Conservation (phyloP, 805 yeast genomes). For the Cyberlindnera galapagoensis region DNA sequence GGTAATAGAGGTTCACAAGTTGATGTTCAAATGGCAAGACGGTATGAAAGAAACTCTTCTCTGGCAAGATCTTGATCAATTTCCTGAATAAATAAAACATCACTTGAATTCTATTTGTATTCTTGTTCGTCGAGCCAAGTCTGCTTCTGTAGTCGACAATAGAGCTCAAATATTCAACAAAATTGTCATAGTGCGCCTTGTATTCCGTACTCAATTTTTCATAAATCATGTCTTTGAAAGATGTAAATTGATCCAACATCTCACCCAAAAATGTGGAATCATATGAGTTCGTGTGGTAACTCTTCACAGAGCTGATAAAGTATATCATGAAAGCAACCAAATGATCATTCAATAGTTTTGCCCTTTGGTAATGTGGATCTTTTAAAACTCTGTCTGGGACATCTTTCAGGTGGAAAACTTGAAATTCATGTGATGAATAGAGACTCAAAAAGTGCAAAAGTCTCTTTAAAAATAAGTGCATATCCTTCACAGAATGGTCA, state of each 20-base stretch:
- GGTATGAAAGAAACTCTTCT: slow-evolving; percentile 8
- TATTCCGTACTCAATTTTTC: slow-evolving; percentile 9
- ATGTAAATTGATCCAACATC: slow-evolving; percentile 19
- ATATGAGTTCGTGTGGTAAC: slow-evolving; percentile 28
- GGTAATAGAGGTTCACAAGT: slow-evolving; percentile 27
- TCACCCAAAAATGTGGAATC: slow-evolving; percentile 24
- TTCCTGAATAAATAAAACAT: slow-evolving; percentile 22
- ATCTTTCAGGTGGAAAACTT: slow-evolving; percentile 12
- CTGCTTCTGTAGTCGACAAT: slow-evolving; percentile 15
- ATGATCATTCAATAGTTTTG: slow-evolving; percentile 15
- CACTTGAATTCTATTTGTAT: slow-evolving; percentile 20
- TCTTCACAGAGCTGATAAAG: slow-evolving; percentile 27
- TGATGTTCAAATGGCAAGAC: slow-evolving; percentile 12
- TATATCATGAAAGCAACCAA: slow-evolving; percentile 20
- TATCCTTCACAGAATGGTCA: slow-evolving; percentile 18
- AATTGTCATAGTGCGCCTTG: slow-evolving; percentile 12
- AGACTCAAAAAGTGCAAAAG: slow-evolving; percentile 17
- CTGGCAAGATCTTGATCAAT: slow-evolving; percentile 18
- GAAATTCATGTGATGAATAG: slow-evolving; percentile 18
- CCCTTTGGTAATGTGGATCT: slow-evolving; percentile 13
- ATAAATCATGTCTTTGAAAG: slow-evolving; percentile 14
- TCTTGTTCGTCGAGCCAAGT: slow-evolving; percentile 2
- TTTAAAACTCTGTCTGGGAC: slow-evolving; percentile 7
- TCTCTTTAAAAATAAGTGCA: slow-evolving; percentile 16
- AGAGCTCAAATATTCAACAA: slow-evolving; percentile 11